Percentiles rank a stretch among this genome's conserved stretches.
These are phyloP conservation scores for Acer campestre DNA, from an alignment of 345 rosid genomes.

Conservation along the genomic window DNA sequence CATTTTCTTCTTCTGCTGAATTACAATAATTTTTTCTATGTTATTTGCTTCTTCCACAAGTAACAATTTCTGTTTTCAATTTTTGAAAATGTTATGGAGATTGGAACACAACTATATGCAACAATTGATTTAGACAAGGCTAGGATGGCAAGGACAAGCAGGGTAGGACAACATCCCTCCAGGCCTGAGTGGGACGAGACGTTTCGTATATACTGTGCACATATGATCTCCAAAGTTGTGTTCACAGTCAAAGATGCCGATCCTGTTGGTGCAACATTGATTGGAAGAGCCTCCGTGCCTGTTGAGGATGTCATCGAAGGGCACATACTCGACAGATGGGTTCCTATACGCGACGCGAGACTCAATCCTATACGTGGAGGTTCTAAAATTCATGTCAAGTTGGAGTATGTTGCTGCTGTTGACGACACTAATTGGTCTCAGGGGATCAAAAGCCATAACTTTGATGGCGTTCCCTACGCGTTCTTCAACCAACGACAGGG, in stretches of 20 bases:
- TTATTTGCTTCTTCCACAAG: not conserved
- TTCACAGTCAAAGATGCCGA: slow-evolving; percentile 65
- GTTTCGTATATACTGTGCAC: slow-evolving; percentile 69
- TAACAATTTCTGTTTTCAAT: not conserved
- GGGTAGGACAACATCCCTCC: slow-evolving; percentile 29
- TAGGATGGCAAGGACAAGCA: slow-evolving; percentile 67
- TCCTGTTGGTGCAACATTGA: slow-evolving; percentile 53
- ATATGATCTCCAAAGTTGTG: slow-evolving; percentile 49
- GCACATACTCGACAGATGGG: slow-evolving; percentile 33
- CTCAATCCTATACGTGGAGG: slow-evolving; percentile 42
- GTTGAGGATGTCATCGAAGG: slow-evolving; percentile 50
- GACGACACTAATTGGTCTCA: slow-evolving; percentile 52
- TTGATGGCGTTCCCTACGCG: slow-evolving; percentile 53
- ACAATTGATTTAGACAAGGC: slow-evolving; percentile 75
- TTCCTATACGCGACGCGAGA: slow-evolving; percentile 46
- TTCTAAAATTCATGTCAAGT: slow-evolving; percentile 46
- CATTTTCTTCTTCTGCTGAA: not conserved
- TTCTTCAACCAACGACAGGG: slow-evolving; percentile 62
- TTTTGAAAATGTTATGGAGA: slow-evolving; percentile 23
- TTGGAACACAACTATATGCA: slow-evolving; percentile 57
- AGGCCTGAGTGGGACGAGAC: slow-evolving; percentile 55
- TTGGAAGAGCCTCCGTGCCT: slow-evolving; percentile 78
- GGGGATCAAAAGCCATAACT: slow-evolving; percentile 44
- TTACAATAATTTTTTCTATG: not conserved
- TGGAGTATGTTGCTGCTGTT: slow-evolving; percentile 41